Conservation (phyloP, 306 rosid species). For the Mucuna pruriens region DNA sequence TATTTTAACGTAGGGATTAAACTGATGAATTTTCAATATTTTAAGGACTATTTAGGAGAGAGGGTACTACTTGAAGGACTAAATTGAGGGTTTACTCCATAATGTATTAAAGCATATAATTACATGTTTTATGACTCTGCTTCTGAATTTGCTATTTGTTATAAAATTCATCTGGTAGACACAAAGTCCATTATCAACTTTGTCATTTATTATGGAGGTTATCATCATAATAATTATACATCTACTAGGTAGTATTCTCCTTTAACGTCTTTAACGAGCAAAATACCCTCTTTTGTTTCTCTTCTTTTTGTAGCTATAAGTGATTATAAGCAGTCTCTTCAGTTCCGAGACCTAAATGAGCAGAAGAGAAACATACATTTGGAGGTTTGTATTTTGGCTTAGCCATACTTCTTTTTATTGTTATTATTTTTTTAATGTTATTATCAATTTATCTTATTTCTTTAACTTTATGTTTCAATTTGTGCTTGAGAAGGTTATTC, state of each 20-base stretch:
- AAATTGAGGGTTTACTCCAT: too few relatives aligned
- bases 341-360: slow-evolving; percentile 80
- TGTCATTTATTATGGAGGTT: slow-evolving; percentile 24
- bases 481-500: slow-evolving; percentile 58
- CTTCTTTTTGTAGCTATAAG: slow-evolving; percentile 65
- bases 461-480: slow-evolving; percentile 3
- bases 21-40: too few relatives aligned
- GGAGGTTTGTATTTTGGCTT: slow-evolving; percentile 54
- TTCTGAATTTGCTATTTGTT: background rate
- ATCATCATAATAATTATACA: background rate
- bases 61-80: too few relatives aligned
- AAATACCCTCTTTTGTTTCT: slow-evolving; percentile 26
- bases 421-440: background rate
- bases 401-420: background rate
- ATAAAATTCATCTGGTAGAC: background rate
- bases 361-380: slow-evolving; percentile 86
- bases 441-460: background rate
- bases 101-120: background rate
- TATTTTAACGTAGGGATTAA: too few relatives aligned
- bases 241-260: background rate
- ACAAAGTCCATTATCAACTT: slow-evolving; percentile 10
- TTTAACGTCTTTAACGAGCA: slow-evolving; percentile 3
- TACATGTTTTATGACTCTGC: background rate
- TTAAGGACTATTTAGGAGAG: too few relatives aligned
- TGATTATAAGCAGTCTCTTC: slow-evolving; percentile 90